Conservation (phyloP, 2,329 filamentous ascomycete species). For the Alternaria sp. region DNA sequence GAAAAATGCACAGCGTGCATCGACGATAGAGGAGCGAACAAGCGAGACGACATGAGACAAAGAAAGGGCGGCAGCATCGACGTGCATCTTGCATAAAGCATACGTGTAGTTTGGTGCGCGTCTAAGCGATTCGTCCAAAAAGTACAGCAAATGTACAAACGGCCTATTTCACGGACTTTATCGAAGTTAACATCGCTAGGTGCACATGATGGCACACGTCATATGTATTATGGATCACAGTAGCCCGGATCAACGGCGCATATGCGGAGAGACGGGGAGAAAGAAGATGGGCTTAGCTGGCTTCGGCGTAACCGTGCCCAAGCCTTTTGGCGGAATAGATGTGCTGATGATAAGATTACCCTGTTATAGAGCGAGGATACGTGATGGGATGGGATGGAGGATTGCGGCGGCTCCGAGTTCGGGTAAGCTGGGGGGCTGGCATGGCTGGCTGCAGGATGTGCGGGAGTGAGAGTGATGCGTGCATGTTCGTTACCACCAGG, state of each 20-base stretch:
- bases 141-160: not conserved
- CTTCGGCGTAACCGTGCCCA: not conserved
- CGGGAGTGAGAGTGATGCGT: not conserved
- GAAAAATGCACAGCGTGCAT: not conserved
- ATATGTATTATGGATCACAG: not conserved
- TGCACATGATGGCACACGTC: constrained; percentile 4
- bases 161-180: not conserved
- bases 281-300: not conserved
- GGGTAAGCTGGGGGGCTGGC: constrained; percentile 4
- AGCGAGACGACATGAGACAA: not conserved
- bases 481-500: constrained; percentile 4
- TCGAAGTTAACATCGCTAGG: not conserved
- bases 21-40: not conserved
- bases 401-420: constrained; percentile 7
- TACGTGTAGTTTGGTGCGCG: not conserved
- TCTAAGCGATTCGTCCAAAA: not conserved
- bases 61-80: not conserved
- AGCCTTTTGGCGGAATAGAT: constrained; percentile 8
- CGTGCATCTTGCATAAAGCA: not conserved
- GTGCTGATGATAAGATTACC: constrained; percentile 15
- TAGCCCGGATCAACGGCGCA: constrained; percentile 1
- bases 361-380: constrained; percentile 9
- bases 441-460: constrained; percentile 4
- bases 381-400: constrained; percentile 3
- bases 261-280: constrained; percentile 1